These are phyloP conservation scores for Aegle marmelos DNA, from an alignment of 345 rosid genomes.

Conservation along the genomic window DNA sequence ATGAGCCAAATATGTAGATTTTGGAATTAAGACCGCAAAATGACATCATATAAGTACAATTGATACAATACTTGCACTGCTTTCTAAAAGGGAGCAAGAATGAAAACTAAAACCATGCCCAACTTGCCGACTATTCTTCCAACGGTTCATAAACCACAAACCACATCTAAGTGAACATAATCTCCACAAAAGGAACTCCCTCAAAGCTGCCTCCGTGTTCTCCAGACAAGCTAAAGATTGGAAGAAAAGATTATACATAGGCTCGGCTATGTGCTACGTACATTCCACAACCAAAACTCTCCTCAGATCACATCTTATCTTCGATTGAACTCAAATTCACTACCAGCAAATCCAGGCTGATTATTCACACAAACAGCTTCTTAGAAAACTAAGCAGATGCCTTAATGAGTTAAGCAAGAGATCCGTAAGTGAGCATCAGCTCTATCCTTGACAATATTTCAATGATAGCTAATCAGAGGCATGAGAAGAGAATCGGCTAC, in stretches of 20 bases:
- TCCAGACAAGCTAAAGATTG: background rate
- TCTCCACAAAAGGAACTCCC: background rate
- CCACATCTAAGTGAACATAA: background rate
- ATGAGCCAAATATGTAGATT: background rate
- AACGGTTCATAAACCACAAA: too few relatives aligned
- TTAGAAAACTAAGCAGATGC: background rate
- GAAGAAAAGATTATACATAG: background rate
- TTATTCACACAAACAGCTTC: background rate
- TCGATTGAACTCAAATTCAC: background rate
- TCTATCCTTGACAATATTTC: background rate
- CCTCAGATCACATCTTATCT: background rate
- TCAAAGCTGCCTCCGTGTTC: background rate
- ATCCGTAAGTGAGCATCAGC: background rate
- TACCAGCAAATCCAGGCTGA: background rate
- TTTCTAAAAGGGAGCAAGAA: background rate
- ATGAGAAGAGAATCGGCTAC: conserved; percentile 19
- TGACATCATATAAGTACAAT: background rate
- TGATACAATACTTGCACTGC: background rate
- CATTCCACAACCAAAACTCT: background rate
- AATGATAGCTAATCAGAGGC: background rate
- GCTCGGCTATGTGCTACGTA: background rate
- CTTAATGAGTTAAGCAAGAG: conserved; percentile 8
- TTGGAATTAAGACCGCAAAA: background rate
- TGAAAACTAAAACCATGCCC: background rate
- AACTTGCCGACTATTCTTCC: too few relatives aligned